These are phyloP conservation scores for Calonectria pseudoturangicola DNA, from an alignment of 2,329 filamentous ascomycete species.

Conservation along the genomic window DNA sequence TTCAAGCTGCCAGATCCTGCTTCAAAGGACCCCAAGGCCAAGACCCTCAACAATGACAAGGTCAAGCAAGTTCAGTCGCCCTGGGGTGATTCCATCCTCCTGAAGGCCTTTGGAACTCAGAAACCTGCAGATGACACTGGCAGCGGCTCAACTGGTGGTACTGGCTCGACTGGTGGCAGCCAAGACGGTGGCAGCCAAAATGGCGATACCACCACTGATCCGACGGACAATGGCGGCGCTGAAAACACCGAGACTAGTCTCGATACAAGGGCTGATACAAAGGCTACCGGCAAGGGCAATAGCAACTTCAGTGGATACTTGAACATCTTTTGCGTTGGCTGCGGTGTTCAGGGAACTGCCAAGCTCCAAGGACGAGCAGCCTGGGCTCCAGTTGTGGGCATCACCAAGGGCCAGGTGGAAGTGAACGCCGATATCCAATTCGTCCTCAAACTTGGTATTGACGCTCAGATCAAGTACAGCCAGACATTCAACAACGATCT, in stretches of 20 bases:
- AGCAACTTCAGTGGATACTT: background rate
- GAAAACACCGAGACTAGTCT: background rate
- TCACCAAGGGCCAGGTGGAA: background rate
- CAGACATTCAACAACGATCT: background rate
- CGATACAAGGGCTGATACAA: background rate
- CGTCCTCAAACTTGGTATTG: background rate
- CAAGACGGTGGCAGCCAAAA: background rate
- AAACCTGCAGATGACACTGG: background rate
- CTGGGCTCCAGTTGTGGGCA: background rate
- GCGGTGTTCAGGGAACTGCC: background rate
- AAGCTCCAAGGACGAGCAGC: background rate
- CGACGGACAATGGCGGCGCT: background rate
- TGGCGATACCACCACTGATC: background rate
- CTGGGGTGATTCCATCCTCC: background rate
- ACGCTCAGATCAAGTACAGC: background rate
- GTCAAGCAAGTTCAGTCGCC: background rate
- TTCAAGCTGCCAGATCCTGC: background rate
- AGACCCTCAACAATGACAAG: background rate
- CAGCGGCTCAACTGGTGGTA: background rate
- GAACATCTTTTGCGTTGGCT: background rate
- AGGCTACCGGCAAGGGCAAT: background rate
- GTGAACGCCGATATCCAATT: background rate
- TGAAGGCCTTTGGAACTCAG: background rate
- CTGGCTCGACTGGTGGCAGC: background rate
- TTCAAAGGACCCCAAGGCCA: background rate